Percentiles rank a stretch among this genome's conserved stretches.
Evolutionary conservation across 441 rosid genomes (phyloP).

Genomic region (Populus hybrid): DNA sequence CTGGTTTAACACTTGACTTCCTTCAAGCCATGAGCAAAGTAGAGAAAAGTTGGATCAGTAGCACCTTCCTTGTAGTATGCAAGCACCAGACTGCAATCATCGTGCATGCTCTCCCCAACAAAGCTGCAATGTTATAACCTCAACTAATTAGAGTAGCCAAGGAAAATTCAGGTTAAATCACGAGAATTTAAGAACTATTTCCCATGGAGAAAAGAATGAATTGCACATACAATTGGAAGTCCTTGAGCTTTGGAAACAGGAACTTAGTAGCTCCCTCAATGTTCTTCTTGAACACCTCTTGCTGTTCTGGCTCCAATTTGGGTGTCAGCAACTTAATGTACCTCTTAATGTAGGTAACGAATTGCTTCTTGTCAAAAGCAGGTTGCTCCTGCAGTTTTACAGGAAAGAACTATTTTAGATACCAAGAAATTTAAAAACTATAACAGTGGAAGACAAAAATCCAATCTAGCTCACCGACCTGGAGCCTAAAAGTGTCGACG

Average conservation of each 20-base stretch:
- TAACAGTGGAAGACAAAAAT: background rate
- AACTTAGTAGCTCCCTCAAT: constrained; percentile 80
- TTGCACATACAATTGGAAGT: constrained; percentile 66
- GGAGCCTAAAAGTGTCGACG: constrained; percentile 91
- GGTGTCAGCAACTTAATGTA: constrained; percentile 70
- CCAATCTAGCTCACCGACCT: constrained; percentile 32
- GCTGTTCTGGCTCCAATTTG: constrained; percentile 53
- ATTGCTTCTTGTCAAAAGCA: constrained; percentile 71
- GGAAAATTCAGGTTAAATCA: constrained; percentile 22
- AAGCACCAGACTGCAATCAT: constrained; percentile 63
- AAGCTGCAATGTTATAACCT: constrained; percentile 42
- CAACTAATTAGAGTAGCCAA: constrained; percentile 12
- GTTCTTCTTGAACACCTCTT: constrained; percentile 61
- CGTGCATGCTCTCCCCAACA: constrained; percentile 91
- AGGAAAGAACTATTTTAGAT: background rate
- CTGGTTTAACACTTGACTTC: constrained; percentile 71
- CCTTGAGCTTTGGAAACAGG: constrained; percentile 66
- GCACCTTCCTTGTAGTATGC: constrained; percentile 97
- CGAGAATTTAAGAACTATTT: background rate
- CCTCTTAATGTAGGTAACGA: constrained; percentile 58
- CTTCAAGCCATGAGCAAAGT: constrained; percentile 71
- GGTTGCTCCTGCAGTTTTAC: constrained; percentile 70
- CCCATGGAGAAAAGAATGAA: background rate
- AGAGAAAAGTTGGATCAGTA: constrained; percentile 80
- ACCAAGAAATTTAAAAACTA: background rate